Percentiles rank a stretch among this genome's conserved stretches.
Evolutionary conservation across 2,329 filamentous ascomycete species (phyloP).

Genomic region (Didymella sp.): DNA sequence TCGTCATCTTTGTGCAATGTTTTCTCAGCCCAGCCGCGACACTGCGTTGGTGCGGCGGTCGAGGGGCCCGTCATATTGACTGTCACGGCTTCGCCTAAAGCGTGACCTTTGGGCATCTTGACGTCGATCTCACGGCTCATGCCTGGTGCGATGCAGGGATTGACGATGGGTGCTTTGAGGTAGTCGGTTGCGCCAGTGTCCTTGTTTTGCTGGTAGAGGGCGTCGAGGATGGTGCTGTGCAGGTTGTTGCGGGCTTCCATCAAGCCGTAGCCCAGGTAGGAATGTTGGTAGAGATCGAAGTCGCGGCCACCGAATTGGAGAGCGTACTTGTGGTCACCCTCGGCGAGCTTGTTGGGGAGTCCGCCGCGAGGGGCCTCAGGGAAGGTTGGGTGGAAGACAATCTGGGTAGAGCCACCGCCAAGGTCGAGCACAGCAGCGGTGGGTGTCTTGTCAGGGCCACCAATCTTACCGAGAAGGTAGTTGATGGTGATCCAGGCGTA

Average conservation of each 20-base stretch:
- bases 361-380: slow-evolving; percentile 74
- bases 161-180: slow-evolving; percentile 73
- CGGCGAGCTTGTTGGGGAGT: slow-evolving; percentile 82
- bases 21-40: slow-evolving; percentile 87
- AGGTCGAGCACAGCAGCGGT: slow-evolving; percentile 97
- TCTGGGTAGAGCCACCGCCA: slow-evolving; percentile 95
- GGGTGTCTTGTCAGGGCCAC: slow-evolving; percentile 84
- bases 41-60: slow-evolving; percentile 79
- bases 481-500: slow-evolving; percentile 99
- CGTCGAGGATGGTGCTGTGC: slow-evolving; percentile 76
- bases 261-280: slow-evolving; percentile 93
- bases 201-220: slow-evolving; percentile 69
- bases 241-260: slow-evolving; percentile 93
- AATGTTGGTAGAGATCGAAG: slow-evolving; percentile 97
- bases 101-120: slow-evolving; percentile 69
- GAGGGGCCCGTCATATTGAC: slow-evolving; percentile 90
- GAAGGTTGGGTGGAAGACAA: slow-evolving; percentile 97
- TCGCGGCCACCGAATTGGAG: slow-evolving; percentile 88
- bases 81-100: slow-evolving; percentile 68
- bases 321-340: slow-evolving; percentile 95
- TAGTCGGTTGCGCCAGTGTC: slow-evolving; percentile 61
- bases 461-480: slow-evolving; percentile 97
- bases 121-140: slow-evolving; percentile 78
- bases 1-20: slow-evolving; percentile 85
- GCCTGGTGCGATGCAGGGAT: slow-evolving; percentile 86